These are phyloP conservation scores for Solanum ossicruentum DNA, from an alignment of 257 asterid genomes.

Conservation along the genomic window DNA sequence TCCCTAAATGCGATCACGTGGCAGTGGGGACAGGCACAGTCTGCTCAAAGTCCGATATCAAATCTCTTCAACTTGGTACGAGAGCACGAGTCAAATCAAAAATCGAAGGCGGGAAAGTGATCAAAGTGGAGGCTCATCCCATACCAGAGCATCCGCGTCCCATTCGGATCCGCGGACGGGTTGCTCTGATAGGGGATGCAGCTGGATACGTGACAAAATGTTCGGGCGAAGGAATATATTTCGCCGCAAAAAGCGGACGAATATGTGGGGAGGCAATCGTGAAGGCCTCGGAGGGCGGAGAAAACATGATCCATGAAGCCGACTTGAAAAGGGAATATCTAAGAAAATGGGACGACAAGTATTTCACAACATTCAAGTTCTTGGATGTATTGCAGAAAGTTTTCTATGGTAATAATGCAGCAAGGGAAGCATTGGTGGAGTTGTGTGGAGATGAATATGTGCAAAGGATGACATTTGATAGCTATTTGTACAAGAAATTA, in stretches of 20 bases:
- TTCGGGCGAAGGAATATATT: conserved; percentile 78
- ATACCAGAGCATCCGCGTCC: conserved; percentile 83
- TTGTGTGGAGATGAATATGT: conserved; percentile 72
- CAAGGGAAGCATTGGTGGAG: conserved; percentile 82
- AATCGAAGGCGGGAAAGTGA: conserved; percentile 38
- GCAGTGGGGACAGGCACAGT: conserved; percentile 76
- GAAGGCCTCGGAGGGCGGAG: conserved; percentile 56
- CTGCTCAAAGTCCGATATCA: conserved; percentile 33
- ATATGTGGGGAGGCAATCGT: conserved; percentile 74
- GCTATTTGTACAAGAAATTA: conserved; percentile 65
- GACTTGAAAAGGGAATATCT: conserved; percentile 69
- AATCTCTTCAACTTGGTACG: conserved; percentile 35
- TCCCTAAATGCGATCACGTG: conserved; percentile 85
- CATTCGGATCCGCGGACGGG: conserved; percentile 44
- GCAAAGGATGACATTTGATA: conserved; percentile 76
- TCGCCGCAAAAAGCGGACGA: conserved; percentile 72
- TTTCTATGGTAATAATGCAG: conserved; percentile 66
- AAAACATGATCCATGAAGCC: conserved; percentile 35
- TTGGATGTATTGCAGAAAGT: conserved; percentile 56
- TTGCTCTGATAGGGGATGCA: conserved; percentile 73
- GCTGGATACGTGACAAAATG: conserved; percentile 85
- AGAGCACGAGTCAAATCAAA: conserved; percentile 28
- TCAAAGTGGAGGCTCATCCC: conserved; percentile 82
- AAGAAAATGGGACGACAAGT: conserved; percentile 74
- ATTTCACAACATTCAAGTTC: conserved; percentile 45